Percentiles rank a stretch among this genome's conserved stretches.
These are phyloP conservation scores for Botrytis aclada DNA, from an alignment of 2,329 filamentous ascomycete genomes.

Conservation along the genomic window DNA sequence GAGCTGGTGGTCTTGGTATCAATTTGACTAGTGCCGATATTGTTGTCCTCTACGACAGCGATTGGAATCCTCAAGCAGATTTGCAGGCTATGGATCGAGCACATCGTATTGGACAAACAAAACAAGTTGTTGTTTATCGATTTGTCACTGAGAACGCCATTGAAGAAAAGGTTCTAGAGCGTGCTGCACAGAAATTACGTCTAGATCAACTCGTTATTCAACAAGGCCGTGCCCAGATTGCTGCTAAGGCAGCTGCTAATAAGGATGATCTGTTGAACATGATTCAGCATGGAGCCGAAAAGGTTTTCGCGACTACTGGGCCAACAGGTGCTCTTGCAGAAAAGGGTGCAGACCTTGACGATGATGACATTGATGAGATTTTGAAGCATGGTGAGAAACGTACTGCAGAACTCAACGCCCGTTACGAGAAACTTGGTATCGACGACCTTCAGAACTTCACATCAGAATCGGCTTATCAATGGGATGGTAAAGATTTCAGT, in stretches of 20 bases:
- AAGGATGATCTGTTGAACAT: constrained; percentile 96
- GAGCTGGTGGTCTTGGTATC: constrained; percentile 93
- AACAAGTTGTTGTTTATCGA: constrained; percentile 93
- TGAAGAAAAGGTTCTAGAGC: constrained; percentile 95
- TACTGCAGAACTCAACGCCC: constrained; percentile 85
- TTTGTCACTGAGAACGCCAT: constrained; percentile 98
- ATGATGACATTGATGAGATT: constrained; percentile 89
- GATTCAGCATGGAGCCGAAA: constrained; percentile 98
- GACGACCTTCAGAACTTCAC: constrained; percentile 98
- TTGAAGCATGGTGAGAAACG: constrained; percentile 81
- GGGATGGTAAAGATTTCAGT: constrained; percentile 97
- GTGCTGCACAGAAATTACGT: constrained; percentile 92
- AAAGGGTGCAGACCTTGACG: constrained; percentile 63
- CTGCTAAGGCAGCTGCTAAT: constrained; percentile 84
- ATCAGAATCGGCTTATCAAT: constrained; percentile 96
- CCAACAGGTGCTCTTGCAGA: constrained; percentile 58
- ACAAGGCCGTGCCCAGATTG: constrained; percentile 88
- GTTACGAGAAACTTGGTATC: constrained; percentile 94
- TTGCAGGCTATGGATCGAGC: constrained; percentile 98
- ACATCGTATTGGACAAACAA: constrained; percentile 97
- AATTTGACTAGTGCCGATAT: constrained; percentile 95
- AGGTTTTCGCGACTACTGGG: constrained; percentile 77
- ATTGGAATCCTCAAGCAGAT: constrained; percentile 99
- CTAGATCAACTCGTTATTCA: constrained; percentile 97
- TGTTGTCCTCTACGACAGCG: constrained; percentile 93